Evolutionary conservation across 2,329 filamentous ascomycete genomes (phyloP), one percentile per base, ranked within the genome.

Genomic region (Emmonsiellopsis sp.): DNA sequence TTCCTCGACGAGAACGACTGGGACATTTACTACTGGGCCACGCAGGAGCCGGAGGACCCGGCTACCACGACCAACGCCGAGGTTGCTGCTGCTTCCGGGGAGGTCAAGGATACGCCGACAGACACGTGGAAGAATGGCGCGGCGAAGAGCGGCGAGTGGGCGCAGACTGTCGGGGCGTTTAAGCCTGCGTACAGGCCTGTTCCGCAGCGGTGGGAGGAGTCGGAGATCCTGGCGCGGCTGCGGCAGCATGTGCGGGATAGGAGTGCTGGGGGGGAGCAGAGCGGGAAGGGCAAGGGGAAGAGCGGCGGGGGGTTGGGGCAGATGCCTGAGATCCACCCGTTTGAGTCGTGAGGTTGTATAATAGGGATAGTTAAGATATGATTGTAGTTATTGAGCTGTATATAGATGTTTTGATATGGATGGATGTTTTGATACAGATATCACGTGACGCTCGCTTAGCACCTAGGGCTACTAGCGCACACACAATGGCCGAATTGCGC

Each of bases 21-120:
- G 93, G 93, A 98, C 70, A 96, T 98, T 57, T 98, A 98, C 79
- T 98, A 98, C 79, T 98, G 93, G 93, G 89, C 88, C 3, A 98
- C 93, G 13, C 93, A 98, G 72, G 84, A 89, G 62, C 78, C 85
- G 1, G 66, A 70, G 31, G 63, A 55, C 10, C 73, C 80, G 4
- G 74, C 77, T 1, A 79, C 79, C n/a, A 79, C 82, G 35, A 70
- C 76, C 51, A 76, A 81, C 54, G 76, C 76, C 46, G 35, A 58
- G 0, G 77, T 79, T 5, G 71, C 53, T 53, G 7, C 32, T 5
- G 45, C 35, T n/a, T 30, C 34, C 35, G 32, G n/a, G 50, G 59
- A 61, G 30, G 57, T 58, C 40, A 70, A 75, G 55, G 71, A 74
- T 31, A 54, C 62, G 26, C 64, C 63, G 48, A 75, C 73, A 9